These are phyloP conservation scores for Aspergillus clavatus DNA, from an alignment of 2,329 filamentous ascomycete genomes.

Conservation along the genomic window DNA sequence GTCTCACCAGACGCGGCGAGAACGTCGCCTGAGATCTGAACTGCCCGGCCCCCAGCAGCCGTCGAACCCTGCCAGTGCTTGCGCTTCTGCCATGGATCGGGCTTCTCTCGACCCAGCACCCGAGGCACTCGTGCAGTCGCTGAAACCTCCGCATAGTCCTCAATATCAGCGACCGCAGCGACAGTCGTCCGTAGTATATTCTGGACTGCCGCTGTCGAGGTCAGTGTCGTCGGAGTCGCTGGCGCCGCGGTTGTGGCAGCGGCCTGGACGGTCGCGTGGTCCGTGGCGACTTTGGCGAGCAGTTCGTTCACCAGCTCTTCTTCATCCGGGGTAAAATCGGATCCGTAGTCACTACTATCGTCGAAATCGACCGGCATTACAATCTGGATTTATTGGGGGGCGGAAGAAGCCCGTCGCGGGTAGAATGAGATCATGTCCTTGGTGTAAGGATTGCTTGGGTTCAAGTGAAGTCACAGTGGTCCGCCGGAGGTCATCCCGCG, in stretches of 20 bases:
- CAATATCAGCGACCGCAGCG: slow-evolving; percentile 35
- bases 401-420: slow-evolving; percentile 31
- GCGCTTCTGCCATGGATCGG: slow-evolving; percentile 23
- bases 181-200: slow-evolving; percentile 4
- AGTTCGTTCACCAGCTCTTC: slow-evolving; percentile 50
- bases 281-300: slow-evolving; percentile 42
- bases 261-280: slow-evolving; percentile 22
- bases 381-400: slow-evolving; percentile 13
- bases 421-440: slow-evolving; percentile 18
- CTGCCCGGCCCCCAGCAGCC: slow-evolving; percentile 23
- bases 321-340: slow-evolving; percentile 57
- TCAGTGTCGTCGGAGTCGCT: slow-evolving; percentile 13
- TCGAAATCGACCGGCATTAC: slow-evolving; percentile 17
- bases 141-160: slow-evolving; percentile 40
- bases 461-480: not conserved
- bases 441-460: not conserved
- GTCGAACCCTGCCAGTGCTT: slow-evolving; percentile 13
- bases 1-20: slow-evolving; percentile 30
- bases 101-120: slow-evolving; percentile 37
- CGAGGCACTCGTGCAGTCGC: slow-evolving; percentile 37
- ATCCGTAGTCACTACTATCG: slow-evolving; percentile 56
- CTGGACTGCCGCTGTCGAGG: slow-evolving; percentile 2
- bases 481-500: not conserved
- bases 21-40: slow-evolving; percentile 22
- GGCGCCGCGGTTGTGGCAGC: slow-evolving; percentile 11